Evolutionary conservation across 2,329 filamentous ascomycete genomes (phyloP), one percentile per base, ranked within the genome.

Genomic region (Furcasterigmium furcatum): DNA sequence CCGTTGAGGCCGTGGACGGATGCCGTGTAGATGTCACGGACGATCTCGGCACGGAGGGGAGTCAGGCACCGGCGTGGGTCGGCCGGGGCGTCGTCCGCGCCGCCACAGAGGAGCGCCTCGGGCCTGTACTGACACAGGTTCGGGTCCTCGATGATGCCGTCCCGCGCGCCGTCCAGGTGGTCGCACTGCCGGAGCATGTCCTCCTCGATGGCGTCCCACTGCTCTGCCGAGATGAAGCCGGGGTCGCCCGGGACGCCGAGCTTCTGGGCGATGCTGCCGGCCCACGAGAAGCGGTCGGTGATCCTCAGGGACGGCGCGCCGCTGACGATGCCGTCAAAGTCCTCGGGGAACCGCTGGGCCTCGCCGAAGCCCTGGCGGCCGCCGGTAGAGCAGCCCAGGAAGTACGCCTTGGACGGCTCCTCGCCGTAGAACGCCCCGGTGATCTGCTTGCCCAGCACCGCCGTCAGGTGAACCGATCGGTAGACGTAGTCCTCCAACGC

Each of bases 251-350:
- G 63, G 1, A 66, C 56, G 1, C 67, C 62, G 2, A 66, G 67
- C 8, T 61, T 62, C 0, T 73, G 73, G 35, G 74, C 64, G 52
- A 79, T 78, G 57, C 70, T 73, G 4, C 56, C 53, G 69, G 43
- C 46, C 60, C 59, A 70, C 0, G 58, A 60, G 27, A 63, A 64
- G 58, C 80, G 53, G 53, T 76, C 71, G 35, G 60, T 67, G 2
- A 50, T 48, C 2, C 45, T 67, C 67, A 66, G 46, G 1, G 75
- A 74, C 22, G 71, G 58, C 3, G 61, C 59, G 9, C 76, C 76
- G 14, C 77, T 71, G 2, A 82, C 55, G 9, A 77, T 67, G 18
- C 79, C 79, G 51, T 82, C 77, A 46, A 82, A 82, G 53, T 72
- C 67, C 36, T 67, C 61, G 2, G 68, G 58, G 3, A 66, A 62